These are phyloP conservation scores for Phytophthora citrophthora DNA, from an alignment of 352 stramenopile species.

Conservation along the genomic window DNA sequence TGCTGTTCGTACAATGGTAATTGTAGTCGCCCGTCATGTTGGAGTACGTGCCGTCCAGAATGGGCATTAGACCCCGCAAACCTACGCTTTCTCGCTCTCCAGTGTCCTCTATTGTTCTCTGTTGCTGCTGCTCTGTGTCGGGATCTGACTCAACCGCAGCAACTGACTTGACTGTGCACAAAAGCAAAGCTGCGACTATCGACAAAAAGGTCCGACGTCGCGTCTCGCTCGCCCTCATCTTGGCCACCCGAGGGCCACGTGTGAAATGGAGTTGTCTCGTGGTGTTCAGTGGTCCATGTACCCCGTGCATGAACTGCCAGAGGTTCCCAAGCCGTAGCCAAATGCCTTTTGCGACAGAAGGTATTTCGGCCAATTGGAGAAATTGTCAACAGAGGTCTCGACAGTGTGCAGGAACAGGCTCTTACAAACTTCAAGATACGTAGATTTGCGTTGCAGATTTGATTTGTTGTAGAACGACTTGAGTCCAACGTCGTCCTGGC, in stretches of 20 bases:
- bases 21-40: constrained; percentile 21
- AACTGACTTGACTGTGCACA: constrained; percentile 12
- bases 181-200: constrained; percentile 16
- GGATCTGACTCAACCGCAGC: constrained; percentile 1
- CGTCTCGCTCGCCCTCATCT: constrained; percentile 6
- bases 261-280: not conserved
- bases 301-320: constrained; percentile 13
- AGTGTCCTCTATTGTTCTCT: not conserved
- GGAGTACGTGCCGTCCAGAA: constrained; percentile 23
- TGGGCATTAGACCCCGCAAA: constrained; percentile 28
- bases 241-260: not conserved
- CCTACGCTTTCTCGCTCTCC: not conserved
- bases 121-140: constrained; percentile 7
- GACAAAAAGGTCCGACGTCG: constrained; percentile 19
- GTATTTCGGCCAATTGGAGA: constrained; percentile 22
- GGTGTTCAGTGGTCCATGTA: constrained; percentile 9
- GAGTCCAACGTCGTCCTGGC: too few relatives aligned
- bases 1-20: constrained; percentile 20
- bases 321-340: not conserved
- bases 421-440: constrained; percentile 9
- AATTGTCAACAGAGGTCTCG: constrained; percentile 8
- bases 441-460: not conserved
- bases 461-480: too few relatives aligned
- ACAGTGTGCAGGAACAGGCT: constrained; percentile 1
- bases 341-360: too few relatives aligned